phyloP scores from a whole-genome alignment of 192 early-diverging fungal species.

The Coemansia sp. region DNA sequence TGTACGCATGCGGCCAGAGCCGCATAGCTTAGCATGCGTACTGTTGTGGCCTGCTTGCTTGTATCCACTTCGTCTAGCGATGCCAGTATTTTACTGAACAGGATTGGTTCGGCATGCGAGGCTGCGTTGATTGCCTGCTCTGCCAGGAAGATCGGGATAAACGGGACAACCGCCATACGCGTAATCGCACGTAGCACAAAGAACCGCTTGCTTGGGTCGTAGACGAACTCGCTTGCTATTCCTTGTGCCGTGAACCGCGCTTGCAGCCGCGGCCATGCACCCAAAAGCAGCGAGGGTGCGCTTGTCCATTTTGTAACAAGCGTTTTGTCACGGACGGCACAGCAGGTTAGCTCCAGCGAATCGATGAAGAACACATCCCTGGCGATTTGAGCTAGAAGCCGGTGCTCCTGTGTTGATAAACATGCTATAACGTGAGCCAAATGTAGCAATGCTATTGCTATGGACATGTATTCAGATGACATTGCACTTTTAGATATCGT shows the following conservation, averaged over 20 bases:
- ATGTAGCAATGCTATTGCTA: not conserved
- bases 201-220: slow-evolving; percentile 11
- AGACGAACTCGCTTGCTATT: not conserved
- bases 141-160: slow-evolving; percentile 9
- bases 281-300: not conserved
- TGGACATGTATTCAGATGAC: not conserved
- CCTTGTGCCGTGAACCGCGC: not conserved
- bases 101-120: not conserved
- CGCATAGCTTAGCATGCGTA: not conserved
- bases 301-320: not conserved
- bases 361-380: not conserved
- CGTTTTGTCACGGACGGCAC: not conserved
- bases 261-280: not conserved
- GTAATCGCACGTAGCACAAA: slow-evolving; percentile 22
- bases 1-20: not conserved
- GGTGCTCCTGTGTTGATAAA: not conserved
- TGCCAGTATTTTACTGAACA: not conserved
- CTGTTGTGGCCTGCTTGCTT: not conserved
- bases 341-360: not conserved
- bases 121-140: slow-evolving; percentile 9
- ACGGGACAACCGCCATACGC: slow-evolving; percentile 9
- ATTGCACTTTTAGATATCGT: not conserved
- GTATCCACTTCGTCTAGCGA: not conserved
- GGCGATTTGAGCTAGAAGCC: not conserved
- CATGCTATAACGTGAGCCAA: not conserved